Evolutionary conservation across 768 basidiomycete species (phyloP), one percentile per base, ranked within the genome.

Genomic region (Boletus sp.): DNA sequence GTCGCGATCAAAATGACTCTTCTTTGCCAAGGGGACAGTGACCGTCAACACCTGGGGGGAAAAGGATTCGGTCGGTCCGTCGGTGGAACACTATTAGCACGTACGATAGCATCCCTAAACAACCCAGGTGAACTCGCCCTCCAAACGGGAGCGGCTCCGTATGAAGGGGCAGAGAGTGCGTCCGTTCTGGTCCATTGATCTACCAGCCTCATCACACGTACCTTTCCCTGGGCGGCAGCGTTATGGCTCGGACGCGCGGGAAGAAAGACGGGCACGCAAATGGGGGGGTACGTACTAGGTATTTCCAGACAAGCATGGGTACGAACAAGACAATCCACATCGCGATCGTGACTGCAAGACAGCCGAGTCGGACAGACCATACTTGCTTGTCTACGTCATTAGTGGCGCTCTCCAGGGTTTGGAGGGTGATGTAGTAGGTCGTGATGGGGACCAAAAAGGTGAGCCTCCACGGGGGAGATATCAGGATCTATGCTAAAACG

Each of bases 241-340:
- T 25, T 10, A 33, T 14, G 7, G 23, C 46, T 25, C n/a, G 50
- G 39, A 45, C 25, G 7, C n/a, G 14, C 1, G 2, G 3, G 6
- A 23, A 3, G 6, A 23, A 19, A 47, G 1, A n/a, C 6, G 7
- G 10, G n/a, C 4, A 15, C 29, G 8, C 19, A 33, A 47, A 35
- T 44, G 19, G 15, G 17, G 8, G 32, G 39, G 35, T n/a, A 74
- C 76, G 38, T 39, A 76, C 73, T 51, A 71, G 55, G 33, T 62
- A 71, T 57, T 83, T 83, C 80, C 80, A 83, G 23, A 76, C 40
- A 38, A 72, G 42, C 39, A 80, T 62, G 7, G 81, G 82, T 4
- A 66, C 38, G 42, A 70, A 63, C 62, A 81, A 71, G 47, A 80
- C 38, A 25, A 76, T 25, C 49, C 74, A 55, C 19, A 72, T 61